Conservation (phyloP, 306 rosid genomes). For the Cicer yamashitae region DNA sequence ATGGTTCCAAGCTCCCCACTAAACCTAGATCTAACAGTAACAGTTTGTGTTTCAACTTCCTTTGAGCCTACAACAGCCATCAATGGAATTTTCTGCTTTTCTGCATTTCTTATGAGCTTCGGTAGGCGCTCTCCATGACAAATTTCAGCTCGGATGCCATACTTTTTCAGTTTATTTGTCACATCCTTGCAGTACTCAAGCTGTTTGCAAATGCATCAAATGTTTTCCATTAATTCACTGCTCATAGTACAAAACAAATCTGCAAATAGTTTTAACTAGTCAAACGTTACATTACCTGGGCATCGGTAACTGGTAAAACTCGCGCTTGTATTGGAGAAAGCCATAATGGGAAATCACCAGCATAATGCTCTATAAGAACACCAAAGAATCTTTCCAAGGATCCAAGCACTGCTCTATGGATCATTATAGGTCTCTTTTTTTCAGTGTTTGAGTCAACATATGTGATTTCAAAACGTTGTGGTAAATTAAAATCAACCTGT, state of each 20-base stretch:
- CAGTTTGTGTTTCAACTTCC: slow-evolving; percentile 78
- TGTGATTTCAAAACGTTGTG: slow-evolving; percentile 90
- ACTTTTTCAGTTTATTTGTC: slow-evolving; percentile 63
- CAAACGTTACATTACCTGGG: slow-evolving; percentile 65
- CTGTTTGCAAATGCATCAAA: slow-evolving; percentile 52
- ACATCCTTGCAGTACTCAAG: slow-evolving; percentile 79
- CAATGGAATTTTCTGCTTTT: slow-evolving; percentile 85
- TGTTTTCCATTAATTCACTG: slow-evolving; percentile 16
- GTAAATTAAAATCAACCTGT: slow-evolving; percentile 96
- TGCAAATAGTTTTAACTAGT: slow-evolving; percentile 14
- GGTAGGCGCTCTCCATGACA: slow-evolving; percentile 93
- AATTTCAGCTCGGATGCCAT: slow-evolving; percentile 77
- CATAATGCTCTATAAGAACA: slow-evolving; percentile 93
- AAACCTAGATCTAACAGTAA: slow-evolving; percentile 85
- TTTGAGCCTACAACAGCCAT: slow-evolving; percentile 96
- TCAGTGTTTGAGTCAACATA: slow-evolving; percentile 85
- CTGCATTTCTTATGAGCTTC: slow-evolving; percentile 92
- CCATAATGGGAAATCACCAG: slow-evolving; percentile 97
- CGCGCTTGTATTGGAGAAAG: slow-evolving; percentile 95
- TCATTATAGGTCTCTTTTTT: slow-evolving; percentile 87
- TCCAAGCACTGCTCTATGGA: slow-evolving; percentile 98
- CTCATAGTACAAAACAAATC: slow-evolving; percentile 30
- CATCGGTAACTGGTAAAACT: slow-evolving; percentile 85
- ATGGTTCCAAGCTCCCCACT: slow-evolving; percentile 88
- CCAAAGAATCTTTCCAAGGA: slow-evolving; percentile 96